Percentiles rank a stretch among this genome's conserved stretches.
These are phyloP conservation scores for Dothideomycetidae sp. DNA, from an alignment of 2,329 filamentous ascomycete genomes.

Conservation along the genomic window DNA sequence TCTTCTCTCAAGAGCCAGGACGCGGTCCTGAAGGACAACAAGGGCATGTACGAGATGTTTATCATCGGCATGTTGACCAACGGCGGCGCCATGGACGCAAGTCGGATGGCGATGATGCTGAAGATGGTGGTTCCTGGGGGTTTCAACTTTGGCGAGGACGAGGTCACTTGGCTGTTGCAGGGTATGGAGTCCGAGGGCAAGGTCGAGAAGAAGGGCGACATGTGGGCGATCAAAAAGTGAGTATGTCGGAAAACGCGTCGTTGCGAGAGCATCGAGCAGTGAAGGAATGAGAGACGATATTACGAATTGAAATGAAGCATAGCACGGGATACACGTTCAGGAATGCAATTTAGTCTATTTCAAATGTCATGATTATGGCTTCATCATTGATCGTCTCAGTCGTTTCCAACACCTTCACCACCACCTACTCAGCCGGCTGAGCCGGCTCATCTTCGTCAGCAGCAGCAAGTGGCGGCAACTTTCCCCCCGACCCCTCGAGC, in stretches of 20 bases:
- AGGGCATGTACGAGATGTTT: conserved; percentile 75
- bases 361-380: too few relatives aligned
- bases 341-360: too few relatives aligned
- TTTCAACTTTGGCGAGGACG: conserved; percentile 80
- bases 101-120: conserved; percentile 84
- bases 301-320: too few relatives aligned
- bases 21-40: conserved; percentile 51
- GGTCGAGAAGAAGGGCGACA: conserved; percentile 34
- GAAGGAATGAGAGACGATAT: too few relatives aligned
- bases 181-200: conserved; percentile 62
- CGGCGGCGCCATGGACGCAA: conserved; percentile 66
- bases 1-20: conserved; percentile 38
- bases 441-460: not conserved
- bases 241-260: too few relatives aligned
- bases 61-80: conserved; percentile 93
- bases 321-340: too few relatives aligned
- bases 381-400: too few relatives aligned
- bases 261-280: too few relatives aligned
- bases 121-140: conserved; percentile 80
- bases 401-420: too few relatives aligned
- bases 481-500: conserved; percentile 32
- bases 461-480: conserved; percentile 6
- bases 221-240: conserved; percentile 18
- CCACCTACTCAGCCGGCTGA: too few relatives aligned
- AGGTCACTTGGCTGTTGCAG: conserved; percentile 64